A percentile compares a stretch with the other conserved stretches of the same genome.
Evolutionary conservation across 2,329 filamentous ascomycete species (phyloP).

Genomic region (Bipolaris gigantea): DNA sequence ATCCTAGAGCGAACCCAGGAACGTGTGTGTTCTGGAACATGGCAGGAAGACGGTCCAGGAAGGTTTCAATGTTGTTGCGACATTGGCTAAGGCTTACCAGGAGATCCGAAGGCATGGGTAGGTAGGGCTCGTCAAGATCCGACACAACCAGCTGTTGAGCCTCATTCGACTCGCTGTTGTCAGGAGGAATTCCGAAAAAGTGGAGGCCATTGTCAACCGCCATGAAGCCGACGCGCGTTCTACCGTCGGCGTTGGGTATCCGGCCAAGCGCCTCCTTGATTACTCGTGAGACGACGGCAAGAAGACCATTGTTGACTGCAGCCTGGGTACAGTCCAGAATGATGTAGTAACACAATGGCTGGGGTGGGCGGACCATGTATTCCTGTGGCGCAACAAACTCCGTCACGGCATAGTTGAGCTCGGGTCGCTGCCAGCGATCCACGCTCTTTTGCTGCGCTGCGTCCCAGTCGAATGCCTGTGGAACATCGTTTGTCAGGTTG

Average conservation of each 20-base stretch:
- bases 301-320: constrained; percentile 78
- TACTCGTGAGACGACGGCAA: constrained; percentile 89
- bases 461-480: constrained; percentile 99
- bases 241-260: constrained; percentile 95
- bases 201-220: constrained; percentile 93
- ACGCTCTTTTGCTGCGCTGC: constrained; percentile 85
- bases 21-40: constrained; percentile 98
- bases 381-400: constrained; percentile 98
- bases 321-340: constrained; percentile 46
- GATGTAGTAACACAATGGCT: constrained; percentile 60
- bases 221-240: constrained; percentile 91
- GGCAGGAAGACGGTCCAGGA: constrained; percentile 84
- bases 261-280: constrained; percentile 93
- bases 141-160: constrained; percentile 92
- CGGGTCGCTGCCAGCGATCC: constrained; percentile 87
- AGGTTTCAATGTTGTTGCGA: constrained; percentile 85
- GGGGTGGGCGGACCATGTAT: constrained; percentile 98
- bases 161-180: constrained; percentile 80
- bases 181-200: constrained; percentile 93
- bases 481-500: constrained; percentile 96
- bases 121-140: constrained; percentile 93
- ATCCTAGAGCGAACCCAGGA: constrained; percentile 90
- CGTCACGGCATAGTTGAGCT: constrained; percentile 94
- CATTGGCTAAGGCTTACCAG: constrained; percentile 87
- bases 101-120: constrained; percentile 89